Percentiles rank a stretch among this genome's conserved stretches.
Evolutionary conservation across 106 monocot species (phyloP).

Genomic region (Alisma plantagoaquatica): DNA sequence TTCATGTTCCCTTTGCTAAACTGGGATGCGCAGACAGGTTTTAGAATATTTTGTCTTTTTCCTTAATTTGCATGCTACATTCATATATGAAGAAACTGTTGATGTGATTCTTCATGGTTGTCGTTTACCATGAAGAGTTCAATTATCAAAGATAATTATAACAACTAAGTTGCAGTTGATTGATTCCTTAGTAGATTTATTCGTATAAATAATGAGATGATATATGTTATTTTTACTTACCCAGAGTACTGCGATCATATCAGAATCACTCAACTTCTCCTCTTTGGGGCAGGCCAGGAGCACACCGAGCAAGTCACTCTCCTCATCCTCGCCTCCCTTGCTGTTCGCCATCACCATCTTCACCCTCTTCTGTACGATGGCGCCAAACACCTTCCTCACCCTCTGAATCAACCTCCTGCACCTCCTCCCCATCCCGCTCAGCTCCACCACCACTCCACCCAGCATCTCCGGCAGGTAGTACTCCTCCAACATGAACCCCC

Average conservation of each 20-base stretch:
- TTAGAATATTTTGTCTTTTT: too few relatives aligned
- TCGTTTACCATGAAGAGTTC: too few relatives aligned
- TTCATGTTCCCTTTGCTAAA: too few relatives aligned
- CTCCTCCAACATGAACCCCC: slow-evolving; percentile 4
- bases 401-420: slow-evolving; percentile 21
- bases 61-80: too few relatives aligned
- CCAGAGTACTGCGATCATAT: slow-evolving; percentile 50
- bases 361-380: slow-evolving; percentile 26
- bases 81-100: too few relatives aligned
- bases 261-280: slow-evolving; percentile 27
- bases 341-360: slow-evolving; percentile 14
- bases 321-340: not conserved
- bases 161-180: too few relatives aligned
- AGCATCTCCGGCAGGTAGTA: slow-evolving; percentile 18
- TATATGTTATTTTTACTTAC: too few relatives aligned
- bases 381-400: slow-evolving; percentile 31
- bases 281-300: slow-evolving; percentile 27
- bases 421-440: slow-evolving; percentile 30
- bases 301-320: slow-evolving; percentile 34
- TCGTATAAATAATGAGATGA: too few relatives aligned
- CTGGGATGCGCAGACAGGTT: too few relatives aligned
- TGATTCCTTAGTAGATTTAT: too few relatives aligned
- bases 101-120: too few relatives aligned
- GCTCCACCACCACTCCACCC: slow-evolving; percentile 22
- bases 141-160: too few relatives aligned